These are phyloP conservation scores for Phaeosphaeria sp. DNA, from an alignment of 2,329 filamentous ascomycete species.

Conservation along the genomic window DNA sequence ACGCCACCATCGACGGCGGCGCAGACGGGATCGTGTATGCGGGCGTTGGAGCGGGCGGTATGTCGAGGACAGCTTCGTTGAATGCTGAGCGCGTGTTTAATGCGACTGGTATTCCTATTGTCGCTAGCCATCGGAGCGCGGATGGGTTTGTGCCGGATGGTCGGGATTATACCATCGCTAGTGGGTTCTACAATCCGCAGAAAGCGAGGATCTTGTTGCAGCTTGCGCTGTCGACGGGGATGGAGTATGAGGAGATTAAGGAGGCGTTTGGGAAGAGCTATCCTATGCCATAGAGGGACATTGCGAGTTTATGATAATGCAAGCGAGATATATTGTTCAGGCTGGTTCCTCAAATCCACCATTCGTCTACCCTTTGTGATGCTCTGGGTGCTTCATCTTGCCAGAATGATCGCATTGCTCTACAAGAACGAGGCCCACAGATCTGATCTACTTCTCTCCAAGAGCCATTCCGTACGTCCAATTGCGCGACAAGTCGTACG, in stretches of 20 bases:
- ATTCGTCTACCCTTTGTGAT: too few species aligned
- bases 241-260: slow-evolving; percentile 54
- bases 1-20: slow-evolving; percentile 57
- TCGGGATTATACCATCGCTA: slow-evolving; percentile 49
- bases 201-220: slow-evolving; percentile 62
- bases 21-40: slow-evolving; percentile 64
- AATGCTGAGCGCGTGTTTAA: slow-evolving; percentile 55
- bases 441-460: too few species aligned
- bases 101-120: slow-evolving; percentile 57
- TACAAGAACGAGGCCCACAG: too few species aligned
- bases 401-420: too few species aligned
- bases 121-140: slow-evolving; percentile 60
- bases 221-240: slow-evolving; percentile 41
- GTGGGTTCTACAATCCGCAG: slow-evolving; percentile 63
- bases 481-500: too few species aligned
- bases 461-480: too few species aligned
- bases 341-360: too few species aligned
- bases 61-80: slow-evolving; percentile 31
- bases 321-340: too few species aligned
- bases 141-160: slow-evolving; percentile 59
- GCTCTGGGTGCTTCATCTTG: too few species aligned
- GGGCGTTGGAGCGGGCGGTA: slow-evolving; percentile 62
- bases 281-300: slow-evolving; percentile 23
- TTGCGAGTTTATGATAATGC: neutral
- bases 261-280: slow-evolving; percentile 42